Evolutionary conservation across 2,329 filamentous ascomycete species (phyloP).

Genomic region (Aspergillaceae sp.): DNA sequence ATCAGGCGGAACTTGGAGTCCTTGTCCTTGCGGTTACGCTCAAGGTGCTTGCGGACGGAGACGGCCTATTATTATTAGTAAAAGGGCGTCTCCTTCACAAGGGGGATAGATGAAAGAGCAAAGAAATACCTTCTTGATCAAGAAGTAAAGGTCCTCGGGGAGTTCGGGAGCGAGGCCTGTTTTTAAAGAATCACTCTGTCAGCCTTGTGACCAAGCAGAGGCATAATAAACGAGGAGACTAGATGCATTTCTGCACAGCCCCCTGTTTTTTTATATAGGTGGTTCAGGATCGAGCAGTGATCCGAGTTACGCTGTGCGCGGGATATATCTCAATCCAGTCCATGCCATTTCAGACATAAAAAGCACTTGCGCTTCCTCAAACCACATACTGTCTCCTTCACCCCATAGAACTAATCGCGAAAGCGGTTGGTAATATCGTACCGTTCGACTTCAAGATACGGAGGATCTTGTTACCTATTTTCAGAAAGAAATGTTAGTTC

Average conservation of each 20-base stretch:
- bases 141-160: slow-evolving; percentile 99
- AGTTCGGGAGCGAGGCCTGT: slow-evolving; percentile 97
- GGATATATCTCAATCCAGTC: not conserved
- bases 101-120: not conserved
- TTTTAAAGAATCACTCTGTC: slow-evolving; percentile 73
- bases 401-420: slow-evolving; percentile 13
- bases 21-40: slow-evolving; percentile 99
- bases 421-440: slow-evolving; percentile 46
- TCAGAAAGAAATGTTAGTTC: slow-evolving; percentile 32
- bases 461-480: slow-evolving; percentile 94
- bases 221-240: slow-evolving; percentile 43
- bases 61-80: slow-evolving; percentile 58
- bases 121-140: slow-evolving; percentile 91
- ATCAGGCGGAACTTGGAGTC: slow-evolving; percentile 99
- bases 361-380: not conserved
- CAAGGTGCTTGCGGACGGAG: slow-evolving; percentile 98
- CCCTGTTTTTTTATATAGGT: slow-evolving; percentile 4
- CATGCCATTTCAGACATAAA: not conserved
- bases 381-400: slow-evolving; percentile 12
- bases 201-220: slow-evolving; percentile 82
- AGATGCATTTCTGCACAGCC: slow-evolving; percentile 21
- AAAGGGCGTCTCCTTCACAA: slow-evolving; percentile 4
- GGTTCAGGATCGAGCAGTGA: not conserved
- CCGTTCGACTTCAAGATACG: slow-evolving; percentile 96
- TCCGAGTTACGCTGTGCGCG: not conserved